Percentiles rank a stretch among this genome's conserved stretches.
Conservation (phyloP, 73 alveolate genomes). For the Paramecium tetraurelia region DNA sequence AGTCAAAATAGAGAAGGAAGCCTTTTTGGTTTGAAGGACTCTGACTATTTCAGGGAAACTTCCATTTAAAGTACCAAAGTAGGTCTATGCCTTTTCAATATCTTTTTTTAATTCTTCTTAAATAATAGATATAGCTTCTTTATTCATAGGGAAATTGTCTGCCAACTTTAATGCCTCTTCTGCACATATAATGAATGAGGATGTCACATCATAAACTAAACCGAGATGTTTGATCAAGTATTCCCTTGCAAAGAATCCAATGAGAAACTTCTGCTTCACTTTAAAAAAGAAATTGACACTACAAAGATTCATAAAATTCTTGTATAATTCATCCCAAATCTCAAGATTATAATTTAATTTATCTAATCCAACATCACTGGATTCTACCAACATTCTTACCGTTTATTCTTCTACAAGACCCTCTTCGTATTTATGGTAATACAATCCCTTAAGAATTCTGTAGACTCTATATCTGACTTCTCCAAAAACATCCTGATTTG, state of each 20-base stretch:
- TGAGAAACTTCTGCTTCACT: slow-evolving; percentile 16
- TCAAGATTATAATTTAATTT: slow-evolving; percentile 39
- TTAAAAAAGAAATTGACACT: slow-evolving; percentile 30
- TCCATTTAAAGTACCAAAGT: slow-evolving; percentile 46
- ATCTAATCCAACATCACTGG: slow-evolving; percentile 67
- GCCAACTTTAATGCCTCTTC: not conserved
- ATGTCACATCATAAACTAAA: slow-evolving; percentile 63
- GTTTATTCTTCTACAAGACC: slow-evolving; percentile 63
- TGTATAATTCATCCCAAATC: slow-evolving; percentile 49
- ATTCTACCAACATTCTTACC: slow-evolving; percentile 59
- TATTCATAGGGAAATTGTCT: slow-evolving; percentile 35
- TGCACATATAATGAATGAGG: not conserved
- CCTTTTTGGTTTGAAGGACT: slow-evolving; percentile 68
- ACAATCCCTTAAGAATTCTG: slow-evolving; percentile 65
- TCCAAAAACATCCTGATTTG: slow-evolving; percentile 48
- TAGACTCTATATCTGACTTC: slow-evolving; percentile 68
- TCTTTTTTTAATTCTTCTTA: slow-evolving; percentile 38
- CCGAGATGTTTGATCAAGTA: slow-evolving; percentile 54
- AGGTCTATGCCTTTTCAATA: slow-evolving; percentile 44
- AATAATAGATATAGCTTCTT: slow-evolving; percentile 25
- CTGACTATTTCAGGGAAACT: slow-evolving; percentile 64
- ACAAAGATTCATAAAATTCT: slow-evolving; percentile 19
- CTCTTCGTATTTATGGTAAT: slow-evolving; percentile 64
- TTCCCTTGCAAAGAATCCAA: slow-evolving; percentile 46
- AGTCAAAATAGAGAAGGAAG: slow-evolving; percentile 53